Conservation (phyloP, 1,284 basidiomycete genomes). For the Microbotryum saponariae region DNA sequence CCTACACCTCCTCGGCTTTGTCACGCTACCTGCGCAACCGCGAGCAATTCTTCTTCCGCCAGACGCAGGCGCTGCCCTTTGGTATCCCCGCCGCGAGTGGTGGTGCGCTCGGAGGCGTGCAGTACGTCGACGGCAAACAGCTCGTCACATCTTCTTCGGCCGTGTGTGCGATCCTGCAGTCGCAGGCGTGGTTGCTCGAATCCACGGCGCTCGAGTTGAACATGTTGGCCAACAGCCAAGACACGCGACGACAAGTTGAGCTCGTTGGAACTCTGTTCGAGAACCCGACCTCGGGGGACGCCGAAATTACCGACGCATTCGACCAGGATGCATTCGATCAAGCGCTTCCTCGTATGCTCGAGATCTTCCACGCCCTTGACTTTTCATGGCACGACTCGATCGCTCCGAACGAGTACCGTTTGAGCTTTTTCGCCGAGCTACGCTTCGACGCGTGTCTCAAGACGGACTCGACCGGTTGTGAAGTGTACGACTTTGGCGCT, state of each 20-base stretch:
- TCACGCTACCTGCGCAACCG: slow-evolving; percentile 81
- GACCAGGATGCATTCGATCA: slow-evolving; percentile 56
- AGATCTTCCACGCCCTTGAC: slow-evolving; percentile 74
- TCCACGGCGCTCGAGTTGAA: slow-evolving; percentile 84
- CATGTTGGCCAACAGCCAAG: slow-evolving; percentile 65
- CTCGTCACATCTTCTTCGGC: slow-evolving; percentile 66
- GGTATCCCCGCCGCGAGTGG: slow-evolving; percentile 27
- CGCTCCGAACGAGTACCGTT: slow-evolving; percentile 51
- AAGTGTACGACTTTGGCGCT: slow-evolving; percentile 67
- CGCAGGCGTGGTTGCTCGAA: slow-evolving; percentile 78
- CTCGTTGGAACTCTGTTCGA: slow-evolving; percentile 38
- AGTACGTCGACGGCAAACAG: slow-evolving; percentile 61
- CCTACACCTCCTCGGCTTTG: slow-evolving; percentile 69
- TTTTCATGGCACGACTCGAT: slow-evolving; percentile 80
- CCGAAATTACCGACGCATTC: slow-evolving; percentile 14
- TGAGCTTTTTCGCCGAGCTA: slow-evolving; percentile 61
- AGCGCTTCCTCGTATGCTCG: slow-evolving; percentile 72
- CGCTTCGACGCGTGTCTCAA: slow-evolving; percentile 68
- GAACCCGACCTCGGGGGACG: slow-evolving; percentile 13
- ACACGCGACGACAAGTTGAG: slow-evolving; percentile 31
- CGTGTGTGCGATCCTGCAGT: slow-evolving; percentile 68
- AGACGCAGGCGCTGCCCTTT: slow-evolving; percentile 62
- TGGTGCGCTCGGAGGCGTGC: slow-evolving; percentile 57
- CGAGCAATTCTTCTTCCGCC: slow-evolving; percentile 81
- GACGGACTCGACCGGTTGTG: slow-evolving; percentile 63